Evolutionary conservation across 495 filamentous ascomycete species (phyloP).

Genomic region (Hypoxylon trugodes): DNA sequence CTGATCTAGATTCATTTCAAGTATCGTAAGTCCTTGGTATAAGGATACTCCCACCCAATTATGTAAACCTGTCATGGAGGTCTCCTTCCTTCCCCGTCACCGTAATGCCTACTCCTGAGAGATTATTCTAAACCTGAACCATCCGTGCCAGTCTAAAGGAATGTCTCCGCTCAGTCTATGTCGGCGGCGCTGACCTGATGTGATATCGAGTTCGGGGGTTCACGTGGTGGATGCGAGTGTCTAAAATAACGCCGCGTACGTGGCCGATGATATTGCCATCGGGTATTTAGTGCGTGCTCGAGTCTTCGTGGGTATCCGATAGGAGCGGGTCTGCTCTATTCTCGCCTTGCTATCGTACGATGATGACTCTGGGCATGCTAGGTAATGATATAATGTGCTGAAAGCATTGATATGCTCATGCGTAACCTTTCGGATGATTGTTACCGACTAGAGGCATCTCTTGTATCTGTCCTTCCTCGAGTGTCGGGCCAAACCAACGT

Average conservation of each 20-base stretch:
- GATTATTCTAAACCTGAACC: background rate
- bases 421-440: background rate
- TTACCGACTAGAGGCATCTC: conserved; percentile 18
- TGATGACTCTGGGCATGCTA: background rate
- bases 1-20: too few relatives aligned
- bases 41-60: too few relatives aligned
- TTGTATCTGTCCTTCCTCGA: conserved; percentile 24
- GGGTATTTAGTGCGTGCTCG: background rate
- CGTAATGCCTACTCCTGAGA: background rate
- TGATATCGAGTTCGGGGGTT: background rate
- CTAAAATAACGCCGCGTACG: background rate
- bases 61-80: background rate
- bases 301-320: background rate
- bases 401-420: background rate
- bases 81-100: too few relatives aligned
- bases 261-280: background rate
- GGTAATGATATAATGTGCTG: background rate
- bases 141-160: background rate
- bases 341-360: background rate
- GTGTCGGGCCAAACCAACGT: conserved; percentile 32
- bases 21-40: too few relatives aligned
- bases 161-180: background rate
- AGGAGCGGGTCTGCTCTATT: background rate
- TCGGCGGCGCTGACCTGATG: background rate
- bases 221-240: background rate